A percentile compares a stretch with the other conserved stretches of the same genome.
phyloP scores from a whole-genome alignment of 1,284 basidiomycete genomes.

The Puccinia brachypodii region DNA sequence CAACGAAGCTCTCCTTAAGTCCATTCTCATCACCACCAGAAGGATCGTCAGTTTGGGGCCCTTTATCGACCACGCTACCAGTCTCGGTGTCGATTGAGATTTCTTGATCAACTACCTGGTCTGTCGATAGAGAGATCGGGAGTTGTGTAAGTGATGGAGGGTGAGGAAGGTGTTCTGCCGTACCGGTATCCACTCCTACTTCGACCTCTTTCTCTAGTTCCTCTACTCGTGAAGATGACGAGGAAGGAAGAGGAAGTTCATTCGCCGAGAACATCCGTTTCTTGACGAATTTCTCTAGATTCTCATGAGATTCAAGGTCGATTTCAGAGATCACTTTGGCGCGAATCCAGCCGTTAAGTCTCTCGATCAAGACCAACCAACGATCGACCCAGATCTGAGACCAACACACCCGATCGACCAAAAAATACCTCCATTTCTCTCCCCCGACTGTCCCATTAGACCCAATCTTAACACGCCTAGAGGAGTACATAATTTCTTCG shows the following conservation, averaged over 20 bases:
- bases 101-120: not conserved
- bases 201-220: not conserved
- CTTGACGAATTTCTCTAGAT: constrained; percentile 17
- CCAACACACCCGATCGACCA: constrained; percentile 1
- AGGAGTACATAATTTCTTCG: not conserved
- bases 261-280: constrained; percentile 29
- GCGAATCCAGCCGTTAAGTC: constrained; percentile 34
- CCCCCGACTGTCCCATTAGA: not conserved
- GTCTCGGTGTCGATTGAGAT: constrained; percentile 26
- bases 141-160: not conserved
- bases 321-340: not conserved
- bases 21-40: not conserved
- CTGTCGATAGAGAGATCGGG: too few species aligned
- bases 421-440: constrained; percentile 7
- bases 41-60: not conserved
- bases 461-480: not conserved
- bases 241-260: not conserved
- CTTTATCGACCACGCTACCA: constrained; percentile 35
- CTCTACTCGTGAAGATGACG: not conserved
- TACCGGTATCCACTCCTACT: too few species aligned
- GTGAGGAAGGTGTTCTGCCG: too few species aligned
- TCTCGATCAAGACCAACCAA: constrained; percentile 23
- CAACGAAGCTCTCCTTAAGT: constrained; percentile 35
- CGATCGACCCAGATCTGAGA: not conserved
- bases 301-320: constrained; percentile 1